These are phyloP conservation scores for Candida smagusa DNA, from an alignment of 1,139 yeast species.

Conservation along the genomic window DNA sequence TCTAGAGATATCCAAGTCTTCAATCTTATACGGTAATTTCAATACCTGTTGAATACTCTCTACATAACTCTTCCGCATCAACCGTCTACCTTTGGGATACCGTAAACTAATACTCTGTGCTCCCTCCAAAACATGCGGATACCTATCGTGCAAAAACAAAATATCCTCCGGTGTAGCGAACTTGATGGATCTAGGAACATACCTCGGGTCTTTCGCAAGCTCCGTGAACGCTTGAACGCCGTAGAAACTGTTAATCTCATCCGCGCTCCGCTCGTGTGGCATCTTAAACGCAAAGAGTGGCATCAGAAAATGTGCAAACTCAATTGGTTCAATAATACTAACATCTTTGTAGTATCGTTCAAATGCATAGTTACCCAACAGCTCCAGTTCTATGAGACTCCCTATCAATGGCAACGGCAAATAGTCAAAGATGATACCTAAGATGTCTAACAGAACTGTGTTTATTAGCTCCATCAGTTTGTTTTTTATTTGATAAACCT, in stretches of 20 bases:
- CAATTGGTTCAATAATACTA: background rate
- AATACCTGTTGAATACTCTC: background rate
- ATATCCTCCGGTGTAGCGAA: background rate
- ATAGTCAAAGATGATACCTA: background rate
- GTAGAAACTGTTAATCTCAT: background rate
- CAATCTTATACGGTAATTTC: background rate
- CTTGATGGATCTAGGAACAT: background rate
- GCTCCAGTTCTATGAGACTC: background rate
- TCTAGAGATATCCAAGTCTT: background rate
- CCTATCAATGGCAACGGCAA: background rate
- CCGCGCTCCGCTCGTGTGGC: background rate
- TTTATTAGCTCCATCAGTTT: background rate
- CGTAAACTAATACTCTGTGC: background rate
- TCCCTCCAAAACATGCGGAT: background rate
- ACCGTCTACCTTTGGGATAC: background rate
- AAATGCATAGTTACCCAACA: background rate
- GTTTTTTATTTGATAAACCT: slow-evolving; percentile 44
- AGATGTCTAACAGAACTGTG: background rate
- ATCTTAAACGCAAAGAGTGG: background rate
- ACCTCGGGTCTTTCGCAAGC: background rate
- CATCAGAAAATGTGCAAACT: background rate
- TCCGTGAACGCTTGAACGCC: background rate
- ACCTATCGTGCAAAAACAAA: background rate
- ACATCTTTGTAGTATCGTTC: background rate
- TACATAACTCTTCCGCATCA: background rate